A percentile compares a stretch with the other conserved stretches of the same genome.
phyloP scores from a whole-genome alignment of 768 basidiomycete genomes.

The Amylocystis lapponica region DNA sequence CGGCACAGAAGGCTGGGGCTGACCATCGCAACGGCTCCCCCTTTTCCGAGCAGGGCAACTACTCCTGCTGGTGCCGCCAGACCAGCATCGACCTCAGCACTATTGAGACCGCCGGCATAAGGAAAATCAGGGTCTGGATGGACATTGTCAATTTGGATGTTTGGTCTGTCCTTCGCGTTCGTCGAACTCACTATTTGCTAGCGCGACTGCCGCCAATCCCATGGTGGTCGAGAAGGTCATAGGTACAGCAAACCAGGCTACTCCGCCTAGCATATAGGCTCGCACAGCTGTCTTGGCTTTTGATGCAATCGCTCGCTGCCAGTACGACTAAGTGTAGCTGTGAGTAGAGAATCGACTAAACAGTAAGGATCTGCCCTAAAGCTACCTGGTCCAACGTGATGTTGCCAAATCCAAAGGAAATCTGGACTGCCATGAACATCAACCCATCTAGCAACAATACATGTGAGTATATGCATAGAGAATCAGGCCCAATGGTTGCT shows the following conservation, averaged over 20 bases:
- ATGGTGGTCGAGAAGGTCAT: conserved; percentile 30
- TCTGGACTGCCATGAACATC: conserved; percentile 1
- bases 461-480: not conserved
- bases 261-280: conserved; percentile 28
- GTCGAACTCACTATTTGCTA: conserved; percentile 1
- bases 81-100: conserved; percentile 14
- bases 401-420: not conserved
- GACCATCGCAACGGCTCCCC: conserved; percentile 20
- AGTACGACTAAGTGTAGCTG: conserved; percentile 20
- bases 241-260: conserved; percentile 31
- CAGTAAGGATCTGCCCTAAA: not conserved
- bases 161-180: not conserved
- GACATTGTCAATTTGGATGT: not conserved
- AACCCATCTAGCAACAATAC: not conserved
- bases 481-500: not conserved
- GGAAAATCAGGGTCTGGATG: conserved; percentile 1
- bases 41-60: conserved; percentile 20
- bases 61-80: conserved; percentile 23
- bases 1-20: not conserved
- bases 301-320: conserved; percentile 29
- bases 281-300: conserved; percentile 22
- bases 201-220: conserved; percentile 23
- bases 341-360: conserved; percentile 1
- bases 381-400: not conserved
- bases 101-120: conserved; percentile 1